Evolutionary conservation across 2,329 filamentous ascomycete genomes (phyloP).

Genomic region (Trichoderma sp.): DNA sequence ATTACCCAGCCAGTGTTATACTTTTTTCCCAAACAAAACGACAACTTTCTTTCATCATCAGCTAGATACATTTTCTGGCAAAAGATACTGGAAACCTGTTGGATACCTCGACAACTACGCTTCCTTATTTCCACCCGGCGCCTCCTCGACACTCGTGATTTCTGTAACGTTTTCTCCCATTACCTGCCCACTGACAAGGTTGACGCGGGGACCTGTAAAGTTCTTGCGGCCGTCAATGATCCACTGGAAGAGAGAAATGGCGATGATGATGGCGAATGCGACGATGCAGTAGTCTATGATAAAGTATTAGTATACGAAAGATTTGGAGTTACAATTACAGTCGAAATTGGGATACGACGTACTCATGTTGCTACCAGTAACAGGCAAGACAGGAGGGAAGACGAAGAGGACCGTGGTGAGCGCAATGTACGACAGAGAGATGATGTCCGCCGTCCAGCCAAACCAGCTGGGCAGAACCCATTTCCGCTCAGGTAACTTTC

Average conservation of each 20-base stretch:
- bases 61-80: not conserved
- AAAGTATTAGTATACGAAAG: not conserved
- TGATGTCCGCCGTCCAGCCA: conserved; percentile 36
- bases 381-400: conserved; percentile 64
- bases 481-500: conserved; percentile 54
- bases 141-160: not conserved
- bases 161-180: not conserved
- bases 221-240: conserved; percentile 46
- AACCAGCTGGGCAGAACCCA: conserved; percentile 36
- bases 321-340: too few species aligned
- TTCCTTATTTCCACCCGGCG: not conserved
- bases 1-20: not conserved
- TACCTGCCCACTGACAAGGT: conserved; percentile 17
- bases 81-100: not conserved
- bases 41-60: not conserved
- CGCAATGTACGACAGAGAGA: conserved; percentile 60
- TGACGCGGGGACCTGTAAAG: conserved; percentile 35
- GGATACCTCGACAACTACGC: not conserved
- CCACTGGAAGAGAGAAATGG: conserved; percentile 43
- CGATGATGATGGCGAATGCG: conserved; percentile 44
- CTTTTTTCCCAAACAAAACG: not conserved
- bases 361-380: conserved; percentile 65
- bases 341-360: not conserved
- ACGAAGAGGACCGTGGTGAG: conserved; percentile 70
- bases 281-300: conserved; percentile 42